Evolutionary conservation across 441 rosid species (phyloP).

Genomic region (Pelargonium fulgidum): DNA sequence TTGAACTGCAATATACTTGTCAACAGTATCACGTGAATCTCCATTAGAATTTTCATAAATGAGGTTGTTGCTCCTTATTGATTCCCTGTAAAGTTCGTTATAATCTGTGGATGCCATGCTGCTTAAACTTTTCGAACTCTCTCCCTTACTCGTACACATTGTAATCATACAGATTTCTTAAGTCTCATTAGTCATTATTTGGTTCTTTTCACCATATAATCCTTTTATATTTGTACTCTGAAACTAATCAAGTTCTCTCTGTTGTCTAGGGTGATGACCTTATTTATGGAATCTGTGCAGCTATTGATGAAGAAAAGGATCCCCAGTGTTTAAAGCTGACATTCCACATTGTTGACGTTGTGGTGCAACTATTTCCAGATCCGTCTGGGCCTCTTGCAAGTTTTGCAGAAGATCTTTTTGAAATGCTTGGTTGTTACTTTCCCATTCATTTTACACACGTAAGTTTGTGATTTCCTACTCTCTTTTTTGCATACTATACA

Average conservation of each 20-base stretch:
- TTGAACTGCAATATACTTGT: neutral
- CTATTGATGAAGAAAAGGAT: constrained; percentile 85
- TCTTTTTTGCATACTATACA: too few species aligned
- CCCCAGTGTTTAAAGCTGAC: constrained; percentile 74
- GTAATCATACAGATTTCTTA: neutral
- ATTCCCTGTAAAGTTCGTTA: neutral
- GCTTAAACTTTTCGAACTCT: neutral
- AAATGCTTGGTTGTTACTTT: constrained; percentile 64
- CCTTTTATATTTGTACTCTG: neutral
- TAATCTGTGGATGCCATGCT: too few species aligned
- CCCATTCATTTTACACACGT: constrained; percentile 94
- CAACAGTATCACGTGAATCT: neutral
- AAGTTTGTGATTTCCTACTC: constrained; percentile 26
- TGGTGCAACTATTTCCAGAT: constrained; percentile 56
- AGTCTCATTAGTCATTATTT: constrained; percentile 9
- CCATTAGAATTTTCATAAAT: neutral
- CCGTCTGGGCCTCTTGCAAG: constrained; percentile 55
- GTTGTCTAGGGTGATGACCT: constrained; percentile 49
- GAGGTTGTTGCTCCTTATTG: neutral
- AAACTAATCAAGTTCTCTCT: constrained; percentile 21
- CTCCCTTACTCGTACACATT: neutral
- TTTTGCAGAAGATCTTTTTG: constrained; percentile 54
- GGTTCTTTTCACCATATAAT: constrained; percentile 4
- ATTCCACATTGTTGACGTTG: constrained; percentile 68
- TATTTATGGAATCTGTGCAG: constrained; percentile 61